Percentiles rank a stretch among this genome's conserved stretches.
phyloP scores from a whole-genome alignment of 768 basidiomycete species.

The Rubroboletus satanas region DNA sequence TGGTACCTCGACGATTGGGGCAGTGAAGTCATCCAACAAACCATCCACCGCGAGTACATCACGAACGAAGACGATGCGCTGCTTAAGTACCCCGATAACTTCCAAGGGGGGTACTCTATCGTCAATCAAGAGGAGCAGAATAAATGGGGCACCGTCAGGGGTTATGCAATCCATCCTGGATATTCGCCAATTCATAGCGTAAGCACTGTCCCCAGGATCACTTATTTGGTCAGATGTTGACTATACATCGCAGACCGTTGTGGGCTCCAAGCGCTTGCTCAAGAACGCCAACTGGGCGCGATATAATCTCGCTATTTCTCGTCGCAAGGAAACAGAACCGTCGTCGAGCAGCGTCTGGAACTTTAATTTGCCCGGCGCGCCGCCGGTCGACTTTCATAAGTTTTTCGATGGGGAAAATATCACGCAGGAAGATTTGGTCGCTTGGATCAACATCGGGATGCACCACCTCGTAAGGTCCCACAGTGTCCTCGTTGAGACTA shows the following conservation, averaged over 20 bases:
- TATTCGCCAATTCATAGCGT: slow-evolving; percentile 51
- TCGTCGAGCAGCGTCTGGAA: slow-evolving; percentile 59
- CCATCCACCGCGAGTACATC: slow-evolving; percentile 45
- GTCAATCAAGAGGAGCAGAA: slow-evolving; percentile 53
- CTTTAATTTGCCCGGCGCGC: slow-evolving; percentile 53
- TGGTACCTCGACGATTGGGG: slow-evolving; percentile 65
- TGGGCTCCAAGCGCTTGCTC: slow-evolving; percentile 55
- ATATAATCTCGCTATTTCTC: slow-evolving; percentile 56
- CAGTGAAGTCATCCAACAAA: slow-evolving; percentile 49
- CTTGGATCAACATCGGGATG: slow-evolving; percentile 64
- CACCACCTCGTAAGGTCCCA: slow-evolving; percentile 51
- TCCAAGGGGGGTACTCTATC: slow-evolving; percentile 54
- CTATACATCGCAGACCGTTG: slow-evolving; percentile 40
- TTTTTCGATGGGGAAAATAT: slow-evolving; percentile 65
- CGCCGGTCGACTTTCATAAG: slow-evolving; percentile 54
- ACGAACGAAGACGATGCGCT: slow-evolving; percentile 49
- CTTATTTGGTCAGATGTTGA: neutral
- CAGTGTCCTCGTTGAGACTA: neutral
- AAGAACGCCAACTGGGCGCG: slow-evolving; percentile 67
- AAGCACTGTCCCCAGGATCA: neutral
- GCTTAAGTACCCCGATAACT: slow-evolving; percentile 50
- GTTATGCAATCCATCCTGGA: slow-evolving; percentile 61
- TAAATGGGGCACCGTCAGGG: slow-evolving; percentile 53
- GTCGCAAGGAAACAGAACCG: slow-evolving; percentile 59
- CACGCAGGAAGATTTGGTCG: slow-evolving; percentile 61